These are phyloP conservation scores for Pseudozyma sp. DNA, from an alignment of 1,284 basidiomycete species.

Conservation along the genomic window DNA sequence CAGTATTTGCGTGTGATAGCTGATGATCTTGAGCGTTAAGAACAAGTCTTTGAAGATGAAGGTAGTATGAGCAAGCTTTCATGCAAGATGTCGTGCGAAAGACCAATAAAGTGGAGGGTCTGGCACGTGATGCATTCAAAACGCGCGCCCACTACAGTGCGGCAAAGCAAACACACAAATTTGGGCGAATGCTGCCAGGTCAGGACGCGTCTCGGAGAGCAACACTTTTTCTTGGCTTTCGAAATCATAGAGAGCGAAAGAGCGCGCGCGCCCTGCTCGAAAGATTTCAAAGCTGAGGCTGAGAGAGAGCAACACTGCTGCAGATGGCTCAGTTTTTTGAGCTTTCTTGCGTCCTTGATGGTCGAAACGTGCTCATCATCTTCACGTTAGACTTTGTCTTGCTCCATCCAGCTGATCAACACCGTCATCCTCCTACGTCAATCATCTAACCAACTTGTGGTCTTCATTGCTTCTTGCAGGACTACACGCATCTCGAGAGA, in stretches of 20 bases:
- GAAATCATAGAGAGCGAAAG: not conserved
- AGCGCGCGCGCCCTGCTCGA: conserved; percentile 2
- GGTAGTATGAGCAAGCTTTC: not conserved
- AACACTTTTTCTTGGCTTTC: conserved; percentile 11
- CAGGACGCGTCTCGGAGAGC: conserved; percentile 8
- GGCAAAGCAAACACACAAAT: conserved; percentile 9
- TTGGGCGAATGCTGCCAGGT: not conserved
- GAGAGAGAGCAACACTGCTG: conserved; percentile 12
- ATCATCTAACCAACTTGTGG: too few species aligned
- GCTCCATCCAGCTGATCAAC: too few species aligned
- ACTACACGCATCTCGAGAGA: too few species aligned
- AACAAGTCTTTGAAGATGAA: not conserved
- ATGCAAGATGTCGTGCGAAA: conserved; percentile 27
- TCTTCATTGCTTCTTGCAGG: too few species aligned
- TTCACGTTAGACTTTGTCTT: too few species aligned
- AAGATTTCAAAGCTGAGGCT: not conserved
- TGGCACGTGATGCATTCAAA: conserved; percentile 19
- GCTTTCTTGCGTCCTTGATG: too few species aligned
- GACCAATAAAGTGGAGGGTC: conserved; percentile 11
- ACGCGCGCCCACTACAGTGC: conserved; percentile 13
- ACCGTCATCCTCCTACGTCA: too few species aligned
- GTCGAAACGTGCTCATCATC: too few species aligned
- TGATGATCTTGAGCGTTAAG: not conserved
- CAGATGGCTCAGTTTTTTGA: not conserved
- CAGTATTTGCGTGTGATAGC: not conserved